phyloP scores from a whole-genome alignment of 257 asterid genomes.

The Parsonsia alboflavescens region DNA sequence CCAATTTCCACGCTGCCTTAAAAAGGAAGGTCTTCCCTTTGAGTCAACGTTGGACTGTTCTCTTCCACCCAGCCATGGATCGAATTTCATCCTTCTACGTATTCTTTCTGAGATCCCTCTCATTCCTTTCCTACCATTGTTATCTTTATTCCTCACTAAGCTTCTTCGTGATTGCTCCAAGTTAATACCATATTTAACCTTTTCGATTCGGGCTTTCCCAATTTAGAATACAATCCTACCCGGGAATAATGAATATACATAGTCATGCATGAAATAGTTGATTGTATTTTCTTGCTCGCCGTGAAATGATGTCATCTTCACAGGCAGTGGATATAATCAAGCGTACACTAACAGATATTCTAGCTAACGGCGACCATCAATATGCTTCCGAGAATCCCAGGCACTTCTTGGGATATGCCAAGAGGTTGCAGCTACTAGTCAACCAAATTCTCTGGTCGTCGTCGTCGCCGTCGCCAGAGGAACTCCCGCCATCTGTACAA shows the following conservation, averaged over 20 bases:
- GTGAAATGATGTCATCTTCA: conserved; percentile 15
- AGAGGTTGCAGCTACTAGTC: conserved; percentile 24
- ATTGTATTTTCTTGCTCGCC: background rate
- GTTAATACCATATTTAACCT: no score
- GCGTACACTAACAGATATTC: conserved; percentile 11
- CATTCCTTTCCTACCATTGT: no score
- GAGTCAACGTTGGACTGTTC: conserved; percentile 8
- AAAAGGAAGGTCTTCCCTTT: background rate
- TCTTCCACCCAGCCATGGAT: background rate
- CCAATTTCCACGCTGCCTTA: no score
- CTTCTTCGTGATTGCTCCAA: background rate
- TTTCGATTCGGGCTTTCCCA: background rate
- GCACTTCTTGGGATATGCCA: conserved; percentile 23
- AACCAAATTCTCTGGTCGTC: conserved; percentile 17
- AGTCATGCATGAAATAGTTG: conserved; percentile 5
- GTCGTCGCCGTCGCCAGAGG: conserved; percentile 12
- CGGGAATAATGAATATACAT: background rate
- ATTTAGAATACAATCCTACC: no score
- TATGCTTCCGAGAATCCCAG: conserved; percentile 27
- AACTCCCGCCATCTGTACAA: conserved; percentile 10
- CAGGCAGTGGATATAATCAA: conserved; percentile 17
- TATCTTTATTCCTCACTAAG: background rate
- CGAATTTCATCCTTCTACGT: background rate
- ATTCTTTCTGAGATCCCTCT: background rate
- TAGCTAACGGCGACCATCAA: conserved; percentile 6